Evolutionary conservation across 352 stramenopile genomes (phyloP), one percentile per base, ranked within the genome.

Genomic region (Sclerospora graminicola): DNA sequence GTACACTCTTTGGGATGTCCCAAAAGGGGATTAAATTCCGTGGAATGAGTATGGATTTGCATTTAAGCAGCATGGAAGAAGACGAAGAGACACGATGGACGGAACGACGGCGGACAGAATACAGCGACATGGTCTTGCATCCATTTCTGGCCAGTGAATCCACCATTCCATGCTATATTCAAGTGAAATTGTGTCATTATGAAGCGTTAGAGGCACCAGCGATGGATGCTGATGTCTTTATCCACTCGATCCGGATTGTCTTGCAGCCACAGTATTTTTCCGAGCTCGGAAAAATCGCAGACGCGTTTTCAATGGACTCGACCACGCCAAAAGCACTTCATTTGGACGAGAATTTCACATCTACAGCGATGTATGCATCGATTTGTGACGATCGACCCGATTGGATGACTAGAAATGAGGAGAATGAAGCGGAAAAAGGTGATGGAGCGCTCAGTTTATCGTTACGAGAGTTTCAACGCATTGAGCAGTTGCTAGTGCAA

Each of bases 21-120:
- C 80, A 89, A 41, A 92, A 92, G 51, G 76, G 69, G 0, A 78
- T 92, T 33, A 89, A 89, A 46, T 89, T 90, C 33, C 65, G 75
- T 10, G 82, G 79, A 8, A 66, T 89, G 18, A 87, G 75, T 24
- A 85, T 93, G 65, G 77, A 89, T 52, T 62, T 93, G 26, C 50
- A 83, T 33, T 48, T 89, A 8, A 77, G 66, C 56, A 72, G 69
- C 5, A 63, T 82, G 13, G 70, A 82, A 18, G 54, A 62, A 31
- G 60, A 54, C 11, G 60, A 70, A 18, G 60, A 64, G 44, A 60
- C 60, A 14, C 37, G 46, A n/a, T 60, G 45, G 46, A 57, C 20
- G 2, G 49, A 67, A 2, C 54, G 58, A 13, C 32, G 58, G 9
- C 45, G 49, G 14, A 61, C 45, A n/a, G 49, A 61, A 38, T 57